Evolutionary conservation across 768 basidiomycete genomes (phyloP).

Genomic region (Chalciporus pseudorubinellus): DNA sequence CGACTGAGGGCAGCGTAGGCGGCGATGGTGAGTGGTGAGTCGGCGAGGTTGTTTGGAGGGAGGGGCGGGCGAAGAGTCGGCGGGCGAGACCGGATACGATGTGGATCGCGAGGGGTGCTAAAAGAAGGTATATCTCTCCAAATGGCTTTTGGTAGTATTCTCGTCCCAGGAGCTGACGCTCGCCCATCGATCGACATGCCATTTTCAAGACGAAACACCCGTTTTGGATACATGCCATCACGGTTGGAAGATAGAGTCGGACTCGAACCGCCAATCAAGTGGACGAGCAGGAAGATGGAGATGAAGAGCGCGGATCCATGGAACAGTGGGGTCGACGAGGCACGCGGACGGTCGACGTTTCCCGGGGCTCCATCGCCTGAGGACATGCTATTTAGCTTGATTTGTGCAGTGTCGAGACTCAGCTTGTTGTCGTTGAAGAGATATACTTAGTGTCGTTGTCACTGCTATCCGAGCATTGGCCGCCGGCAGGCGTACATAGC

Average conservation of each 20-base stretch:
- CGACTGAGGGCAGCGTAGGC: conserved; percentile 61
- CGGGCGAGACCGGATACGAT: conserved; percentile 55
- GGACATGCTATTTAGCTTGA: neutral
- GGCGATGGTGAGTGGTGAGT: conserved; percentile 53
- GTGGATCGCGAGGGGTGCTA: conserved; percentile 67
- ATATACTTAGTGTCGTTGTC: too few species aligned
- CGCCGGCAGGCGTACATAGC: too few species aligned
- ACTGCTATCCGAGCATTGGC: too few species aligned
- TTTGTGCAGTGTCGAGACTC: too few species aligned
- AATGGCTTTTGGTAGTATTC: conserved; percentile 81
- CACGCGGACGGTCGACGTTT: neutral
- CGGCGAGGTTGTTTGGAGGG: conserved; percentile 29
- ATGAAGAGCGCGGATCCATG: conserved; percentile 79
- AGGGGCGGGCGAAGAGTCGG: conserved; percentile 51
- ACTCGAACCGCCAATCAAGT: conserved; percentile 69
- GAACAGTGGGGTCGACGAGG: conserved; percentile 31
- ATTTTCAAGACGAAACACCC: too few species aligned
- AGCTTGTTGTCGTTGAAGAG: too few species aligned
- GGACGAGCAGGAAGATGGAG: conserved; percentile 68
- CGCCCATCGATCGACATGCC: too few species aligned
- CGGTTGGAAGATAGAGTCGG: conserved; percentile 67
- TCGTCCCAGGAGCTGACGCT: conserved; percentile 68
- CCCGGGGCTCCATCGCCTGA: neutral
- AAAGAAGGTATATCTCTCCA: conserved; percentile 65
- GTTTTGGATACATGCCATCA: conserved; percentile 55